Conservation (phyloP, 495 filamentous ascomycete genomes). For the Penicillium nucicola region DNA sequence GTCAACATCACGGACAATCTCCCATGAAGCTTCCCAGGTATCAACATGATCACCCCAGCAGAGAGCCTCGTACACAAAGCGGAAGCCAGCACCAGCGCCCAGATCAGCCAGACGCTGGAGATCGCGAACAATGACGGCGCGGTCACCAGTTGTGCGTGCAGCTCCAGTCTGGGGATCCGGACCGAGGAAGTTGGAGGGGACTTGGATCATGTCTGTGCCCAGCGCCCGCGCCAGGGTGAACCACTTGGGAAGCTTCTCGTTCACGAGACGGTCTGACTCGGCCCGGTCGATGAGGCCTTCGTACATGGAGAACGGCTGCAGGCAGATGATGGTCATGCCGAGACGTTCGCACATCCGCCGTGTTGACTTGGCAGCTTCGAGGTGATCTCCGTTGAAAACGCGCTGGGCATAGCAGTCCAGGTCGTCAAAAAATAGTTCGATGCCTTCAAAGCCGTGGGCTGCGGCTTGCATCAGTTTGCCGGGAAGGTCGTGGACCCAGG, state of each 20-base stretch:
- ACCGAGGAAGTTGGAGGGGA: conserved; percentile 70
- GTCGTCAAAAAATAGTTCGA: conserved; percentile 83
- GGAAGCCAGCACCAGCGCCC: conserved; percentile 50
- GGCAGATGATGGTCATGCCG: conserved; percentile 60
- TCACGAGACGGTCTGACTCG: conserved; percentile 53
- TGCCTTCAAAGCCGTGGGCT: conserved; percentile 61
- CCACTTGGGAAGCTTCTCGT: conserved; percentile 64
- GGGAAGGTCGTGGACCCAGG: conserved; percentile 59
- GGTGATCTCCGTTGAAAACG: conserved; percentile 48
- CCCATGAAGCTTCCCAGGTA: conserved; percentile 72
- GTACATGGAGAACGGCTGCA: conserved; percentile 80
- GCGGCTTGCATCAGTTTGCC: conserved; percentile 65
- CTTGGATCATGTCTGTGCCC: conserved; percentile 66
- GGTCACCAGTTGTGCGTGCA: conserved; percentile 49
- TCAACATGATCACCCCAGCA: conserved; percentile 72
- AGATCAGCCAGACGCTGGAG: conserved; percentile 64
- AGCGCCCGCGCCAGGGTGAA: conserved; percentile 62
- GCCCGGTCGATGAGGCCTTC: conserved; percentile 67
- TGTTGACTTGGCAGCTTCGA: conserved; percentile 57
- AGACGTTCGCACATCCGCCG: conserved; percentile 54
- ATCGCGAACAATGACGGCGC: conserved; percentile 59
- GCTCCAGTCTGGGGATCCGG: conserved; percentile 36
- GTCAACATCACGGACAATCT: conserved; percentile 62
- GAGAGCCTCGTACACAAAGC: conserved; percentile 75
- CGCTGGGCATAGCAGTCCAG: conserved; percentile 61